Conservation (phyloP, 768 basidiomycete species). For the Zangia roseola region DNA sequence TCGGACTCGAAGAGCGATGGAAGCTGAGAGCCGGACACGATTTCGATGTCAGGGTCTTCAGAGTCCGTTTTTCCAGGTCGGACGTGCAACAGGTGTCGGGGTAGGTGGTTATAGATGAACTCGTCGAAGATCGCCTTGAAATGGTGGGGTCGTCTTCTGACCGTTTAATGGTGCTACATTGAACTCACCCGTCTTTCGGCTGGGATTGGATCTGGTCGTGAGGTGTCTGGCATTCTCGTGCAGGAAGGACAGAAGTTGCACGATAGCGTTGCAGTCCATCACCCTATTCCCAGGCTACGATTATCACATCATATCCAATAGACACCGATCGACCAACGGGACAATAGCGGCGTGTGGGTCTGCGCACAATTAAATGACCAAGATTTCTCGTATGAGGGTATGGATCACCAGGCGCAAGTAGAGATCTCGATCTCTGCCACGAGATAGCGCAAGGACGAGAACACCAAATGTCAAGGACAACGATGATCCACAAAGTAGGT, state of each 20-base stretch:
- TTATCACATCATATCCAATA: neutral
- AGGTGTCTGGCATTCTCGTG: neutral
- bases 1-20: slow-evolving; percentile 7
- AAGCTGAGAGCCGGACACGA: slow-evolving; percentile 4
- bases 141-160: neutral
- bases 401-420: too few species aligned
- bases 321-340: too few species aligned
- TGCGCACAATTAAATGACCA: too few species aligned
- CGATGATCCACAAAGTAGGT: too few species aligned
- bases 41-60: slow-evolving; percentile 4
- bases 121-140: slow-evolving; percentile 13
- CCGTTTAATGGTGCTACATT: neutral
- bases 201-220: neutral
- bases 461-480: too few species aligned
- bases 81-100: slow-evolving; percentile 9
- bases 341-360: too few species aligned
- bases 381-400: too few species aligned
- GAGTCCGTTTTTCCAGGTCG: neutral
- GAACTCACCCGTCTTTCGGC: slow-evolving; percentile 12
- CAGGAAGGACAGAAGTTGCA: neutral
- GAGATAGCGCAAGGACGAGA: too few species aligned
- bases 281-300: too few species aligned
- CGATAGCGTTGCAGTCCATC: too few species aligned
- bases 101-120: slow-evolving; percentile 11
- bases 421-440: too few species aligned